Evolutionary conservation across 169 alveolate genomes (phyloP).

Genomic region (Plasmodium gonderi): DNA sequence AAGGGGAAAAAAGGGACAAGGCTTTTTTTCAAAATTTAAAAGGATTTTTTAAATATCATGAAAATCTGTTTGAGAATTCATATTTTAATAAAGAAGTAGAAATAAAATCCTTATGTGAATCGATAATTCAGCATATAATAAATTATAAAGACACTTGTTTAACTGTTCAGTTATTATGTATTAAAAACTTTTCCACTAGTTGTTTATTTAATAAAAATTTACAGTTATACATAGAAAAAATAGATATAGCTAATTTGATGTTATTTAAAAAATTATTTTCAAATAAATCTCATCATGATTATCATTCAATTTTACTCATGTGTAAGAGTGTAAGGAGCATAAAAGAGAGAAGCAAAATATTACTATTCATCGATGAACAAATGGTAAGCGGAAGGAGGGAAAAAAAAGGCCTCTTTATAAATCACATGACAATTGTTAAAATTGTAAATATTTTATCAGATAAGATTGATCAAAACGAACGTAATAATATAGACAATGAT

Average conservation of each 20-base stretch:
- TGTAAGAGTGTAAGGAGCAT: constrained; percentile 33
- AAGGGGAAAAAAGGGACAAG: constrained; percentile 9
- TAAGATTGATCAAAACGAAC: no score
- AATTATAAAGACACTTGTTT: background rate
- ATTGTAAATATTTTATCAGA: constrained; percentile 24
- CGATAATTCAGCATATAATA: background rate
- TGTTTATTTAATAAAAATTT: constrained; percentile 20
- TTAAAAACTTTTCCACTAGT: constrained; percentile 46
- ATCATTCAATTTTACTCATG: constrained; percentile 48
- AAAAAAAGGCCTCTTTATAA: background rate
- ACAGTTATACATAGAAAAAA: constrained; percentile 3
- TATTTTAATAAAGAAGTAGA: constrained; percentile 39
- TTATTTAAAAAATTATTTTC: constrained; percentile 23
- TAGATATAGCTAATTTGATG: constrained; percentile 33
- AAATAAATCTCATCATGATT: constrained; percentile 13
- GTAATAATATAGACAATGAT: no score
- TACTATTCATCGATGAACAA: constrained; percentile 32
- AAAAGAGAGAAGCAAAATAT: constrained; percentile 35
- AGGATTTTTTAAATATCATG: constrained; percentile 58
- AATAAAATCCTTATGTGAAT: constrained; percentile 29
- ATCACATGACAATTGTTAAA: constrained; percentile 1
- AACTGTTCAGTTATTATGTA: constrained; percentile 19
- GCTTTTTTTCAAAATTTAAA: constrained; percentile 13
- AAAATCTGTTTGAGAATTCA: constrained; percentile 24
- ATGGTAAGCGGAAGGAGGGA: background rate